phyloP scores from a whole-genome alignment of 164 flowering plant genomes.

The Vitis vinifera region ASM3070453v1 NC_081818.1:19243001-19243500 shows the following conservation, averaged over 20 bases:
- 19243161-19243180: conserved; percentile 39
- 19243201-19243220: conserved; percentile 39
- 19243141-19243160: conserved; percentile 41
- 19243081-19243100: conserved; percentile 37
- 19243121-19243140: conserved; percentile 44
- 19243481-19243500: neutral
- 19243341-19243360: conserved; percentile 43
- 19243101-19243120: conserved; percentile 30
- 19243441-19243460: conserved; percentile 41
- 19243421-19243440: conserved; percentile 49
- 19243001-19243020: conserved; percentile 22
- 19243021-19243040: conserved; percentile 16
- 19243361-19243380: conserved; percentile 45
- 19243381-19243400: conserved; percentile 39
- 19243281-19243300: conserved; percentile 35
- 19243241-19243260: conserved; percentile 27
- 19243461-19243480: conserved; percentile 44
- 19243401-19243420: conserved; percentile 25
- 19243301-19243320: conserved; percentile 43
- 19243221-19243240: conserved; percentile 33
- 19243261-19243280: conserved; percentile 27
- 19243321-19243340: conserved; percentile 28
- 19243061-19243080: conserved; percentile 35
- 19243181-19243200: conserved; percentile 30
- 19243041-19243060: conserved; percentile 23